These are phyloP conservation scores for Paramecium tetraurelia DNA, from an alignment of 73 alveolate genomes.

Conservation along the genomic window DNA sequence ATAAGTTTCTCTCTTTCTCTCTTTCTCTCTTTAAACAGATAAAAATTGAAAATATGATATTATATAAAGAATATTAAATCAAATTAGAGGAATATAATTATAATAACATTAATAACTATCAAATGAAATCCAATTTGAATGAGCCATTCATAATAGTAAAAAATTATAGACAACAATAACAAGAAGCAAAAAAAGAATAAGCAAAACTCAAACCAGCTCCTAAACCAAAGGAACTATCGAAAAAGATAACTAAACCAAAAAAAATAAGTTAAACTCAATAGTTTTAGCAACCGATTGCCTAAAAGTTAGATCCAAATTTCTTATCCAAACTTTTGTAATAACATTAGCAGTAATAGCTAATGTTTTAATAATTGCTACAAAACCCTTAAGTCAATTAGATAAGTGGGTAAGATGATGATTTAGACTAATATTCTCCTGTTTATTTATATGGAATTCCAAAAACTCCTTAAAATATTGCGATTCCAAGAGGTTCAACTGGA, in stretches of 20 bases:
- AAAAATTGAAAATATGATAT: not conserved
- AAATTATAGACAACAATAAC: not conserved
- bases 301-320: not conserved
- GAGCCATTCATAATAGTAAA: not conserved
- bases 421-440: not conserved
- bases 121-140: not conserved
- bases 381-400: not conserved
- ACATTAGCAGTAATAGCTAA: not conserved
- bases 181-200: not conserved
- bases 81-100: not conserved
- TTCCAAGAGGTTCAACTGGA: not conserved
- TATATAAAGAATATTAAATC: not conserved
- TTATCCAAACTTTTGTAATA: not conserved
- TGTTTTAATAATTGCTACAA: not conserved
- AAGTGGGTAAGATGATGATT: not conserved
- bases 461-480: not conserved
- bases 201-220: not conserved
- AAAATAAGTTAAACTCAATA: not conserved
- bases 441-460: not conserved
- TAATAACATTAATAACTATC: not conserved
- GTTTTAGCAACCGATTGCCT: not conserved
- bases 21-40: not conserved
- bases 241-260: not conserved
- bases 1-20: not conserved
- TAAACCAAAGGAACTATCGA: not conserved